Conservation (phyloP, 2,329 filamentous ascomycete genomes). For the Sclerotinia spermophila region DNA sequence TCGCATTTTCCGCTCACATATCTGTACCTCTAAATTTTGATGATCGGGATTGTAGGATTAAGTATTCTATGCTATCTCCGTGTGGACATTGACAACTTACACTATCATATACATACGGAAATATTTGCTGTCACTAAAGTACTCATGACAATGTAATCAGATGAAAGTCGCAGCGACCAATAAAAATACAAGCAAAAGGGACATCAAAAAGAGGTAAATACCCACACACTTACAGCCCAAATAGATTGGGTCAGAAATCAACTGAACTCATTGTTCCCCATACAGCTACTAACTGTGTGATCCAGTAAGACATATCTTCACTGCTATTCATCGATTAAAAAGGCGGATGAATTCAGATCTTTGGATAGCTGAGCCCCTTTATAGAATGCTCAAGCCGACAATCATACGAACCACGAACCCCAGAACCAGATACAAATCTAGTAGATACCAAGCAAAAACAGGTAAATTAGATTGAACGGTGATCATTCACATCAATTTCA, state of each 20-base stretch:
- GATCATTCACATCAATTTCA: neutral
- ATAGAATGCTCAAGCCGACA: neutral
- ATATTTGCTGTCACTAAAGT: neutral
- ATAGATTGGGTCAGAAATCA: neutral
- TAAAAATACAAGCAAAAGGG: neutral
- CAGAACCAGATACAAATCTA: neutral
- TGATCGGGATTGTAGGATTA: neutral
- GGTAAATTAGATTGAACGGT: neutral
- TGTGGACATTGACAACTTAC: neutral
- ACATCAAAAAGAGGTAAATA: neutral
- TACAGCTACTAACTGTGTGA: neutral
- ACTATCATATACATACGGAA: neutral
- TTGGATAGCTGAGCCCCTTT: neutral
- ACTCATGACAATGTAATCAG: neutral
- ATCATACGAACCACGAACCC: neutral
- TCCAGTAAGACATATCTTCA: neutral
- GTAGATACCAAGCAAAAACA: neutral
- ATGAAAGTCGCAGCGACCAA: neutral
- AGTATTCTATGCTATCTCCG: neutral
- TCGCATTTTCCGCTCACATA: neutral
- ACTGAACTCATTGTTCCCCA: neutral
- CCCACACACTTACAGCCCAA: neutral
- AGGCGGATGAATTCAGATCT: neutral
- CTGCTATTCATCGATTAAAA: accelerated
- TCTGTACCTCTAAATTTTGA: neutral